Base-by-base conservation (phyloP, 306 rosid genomes). In the Fragaria iinumae region DNA sequence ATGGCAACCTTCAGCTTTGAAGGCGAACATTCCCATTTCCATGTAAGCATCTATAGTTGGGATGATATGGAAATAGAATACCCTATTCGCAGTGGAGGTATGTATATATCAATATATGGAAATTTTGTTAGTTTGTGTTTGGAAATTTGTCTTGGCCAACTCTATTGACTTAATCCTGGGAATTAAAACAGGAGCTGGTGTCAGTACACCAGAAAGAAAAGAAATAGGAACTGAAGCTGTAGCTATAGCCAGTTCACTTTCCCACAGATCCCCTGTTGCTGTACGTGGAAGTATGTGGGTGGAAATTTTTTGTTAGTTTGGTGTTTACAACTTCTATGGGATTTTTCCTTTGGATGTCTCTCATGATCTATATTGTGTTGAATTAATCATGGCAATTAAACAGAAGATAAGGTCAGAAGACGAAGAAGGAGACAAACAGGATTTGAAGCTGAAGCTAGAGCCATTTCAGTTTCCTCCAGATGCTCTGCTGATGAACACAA, bases 1-100 rank as follows among this genome's bases (percentile, higher is more conserved):
- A 18, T 39, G 27, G n/a, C 41, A 4, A 36, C 45, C 2, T 65
- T 65, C 25, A 65, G 45, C 45, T 34, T 12, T 65, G 69, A 18
- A 65, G 47, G 25, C 29, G 9, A 9, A 67, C 17, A n/a, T 67
- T 38, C 48, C 27, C 27, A 36, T 20, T 39, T 39, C 5, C 71
- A 39, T 18, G 71, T 39, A 0, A 21, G 48, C 11, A 66, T 66
- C 48, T 66, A 14, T 66, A 16, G 48, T 66, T 36, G 27, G 48
- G 27, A 38, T 66, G 48, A 39, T 66, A 8, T 66, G 71, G 71
- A 66, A 36, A 39, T 66, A 41, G 71, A 67, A 18, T 67, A 67
- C 1, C 47, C 69, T 65, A 65, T 65, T 36, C 45, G 6, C n/a
- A 20, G 25, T 27, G 27, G 43, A 63, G 67, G 67, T 4, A 32